These are phyloP conservation scores for Jamesozyma lodderae DNA, from an alignment of 805 yeast genomes.

Conservation along the genomic window DNA sequence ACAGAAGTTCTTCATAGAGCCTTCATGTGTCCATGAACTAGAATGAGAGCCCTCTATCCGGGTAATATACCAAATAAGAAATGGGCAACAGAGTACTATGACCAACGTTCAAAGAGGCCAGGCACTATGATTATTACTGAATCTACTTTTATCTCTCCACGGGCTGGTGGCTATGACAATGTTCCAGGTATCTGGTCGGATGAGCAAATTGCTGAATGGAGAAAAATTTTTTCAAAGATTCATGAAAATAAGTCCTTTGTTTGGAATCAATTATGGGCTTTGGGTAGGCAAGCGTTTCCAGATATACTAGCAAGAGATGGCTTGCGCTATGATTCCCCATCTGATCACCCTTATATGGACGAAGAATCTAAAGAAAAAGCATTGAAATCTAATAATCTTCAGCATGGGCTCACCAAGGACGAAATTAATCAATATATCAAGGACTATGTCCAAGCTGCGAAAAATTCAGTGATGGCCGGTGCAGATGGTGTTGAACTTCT, in stretches of 20 bases:
- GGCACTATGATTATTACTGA: constrained; percentile 49
- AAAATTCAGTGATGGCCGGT: constrained; percentile 25
- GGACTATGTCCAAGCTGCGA: constrained; percentile 38
- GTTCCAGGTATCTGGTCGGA: constrained; percentile 43
- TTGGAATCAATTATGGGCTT: constrained; percentile 43
- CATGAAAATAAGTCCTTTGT: constrained; percentile 40
- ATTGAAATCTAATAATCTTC: constrained; percentile 21
- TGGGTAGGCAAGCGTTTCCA: constrained; percentile 36
- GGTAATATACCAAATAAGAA: constrained; percentile 36
- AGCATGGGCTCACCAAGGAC: constrained; percentile 20
- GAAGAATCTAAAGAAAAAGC: constrained; percentile 31
- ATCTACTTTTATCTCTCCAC: constrained; percentile 40
- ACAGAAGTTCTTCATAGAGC: constrained; percentile 29
- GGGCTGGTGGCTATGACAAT: constrained; percentile 32
- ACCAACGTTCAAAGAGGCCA: constrained; percentile 40
- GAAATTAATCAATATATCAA: constrained; percentile 34
- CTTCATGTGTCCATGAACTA: constrained; percentile 36
- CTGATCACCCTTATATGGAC: constrained; percentile 27
- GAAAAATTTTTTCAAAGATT: constrained; percentile 36
- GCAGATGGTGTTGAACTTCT: constrained; percentile 58
- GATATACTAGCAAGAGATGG: constrained; percentile 29
- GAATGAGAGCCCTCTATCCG: constrained; percentile 30
- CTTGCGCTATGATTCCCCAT: constrained; percentile 31
- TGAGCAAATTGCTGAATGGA: constrained; percentile 41
- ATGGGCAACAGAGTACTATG: constrained; percentile 41